Evolutionary conservation across 106 monocot species (phyloP).

Genomic region (Dendrobium chrysotoxum): DNA sequence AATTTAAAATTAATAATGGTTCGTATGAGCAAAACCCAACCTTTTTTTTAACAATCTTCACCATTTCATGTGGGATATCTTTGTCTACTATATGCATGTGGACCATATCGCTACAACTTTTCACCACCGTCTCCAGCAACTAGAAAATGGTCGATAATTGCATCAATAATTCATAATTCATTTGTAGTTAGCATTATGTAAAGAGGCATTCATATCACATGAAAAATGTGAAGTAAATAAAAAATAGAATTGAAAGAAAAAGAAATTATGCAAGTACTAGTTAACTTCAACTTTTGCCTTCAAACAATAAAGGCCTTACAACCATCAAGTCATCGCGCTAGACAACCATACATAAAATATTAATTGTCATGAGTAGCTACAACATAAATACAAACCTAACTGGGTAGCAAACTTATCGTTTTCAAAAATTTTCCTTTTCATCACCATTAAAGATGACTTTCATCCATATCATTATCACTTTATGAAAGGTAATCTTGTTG

Average conservation of each 20-base stretch:
- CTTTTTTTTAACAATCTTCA: slow-evolving; percentile 90
- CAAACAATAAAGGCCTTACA: background rate
- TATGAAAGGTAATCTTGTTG: background rate
- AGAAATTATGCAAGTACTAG: background rate
- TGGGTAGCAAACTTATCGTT: background rate
- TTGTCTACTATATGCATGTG: slow-evolving; percentile 81
- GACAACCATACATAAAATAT: background rate
- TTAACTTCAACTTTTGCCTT: background rate
- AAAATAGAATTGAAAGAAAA: too few species aligned
- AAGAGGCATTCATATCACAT: background rate
- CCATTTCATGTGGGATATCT: slow-evolving; percentile 68
- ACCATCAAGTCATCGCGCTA: background rate
- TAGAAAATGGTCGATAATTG: slow-evolving; percentile 22
- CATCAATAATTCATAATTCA: background rate
- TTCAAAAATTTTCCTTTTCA: background rate
- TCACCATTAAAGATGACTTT: background rate
- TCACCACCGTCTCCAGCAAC: slow-evolving; percentile 75
- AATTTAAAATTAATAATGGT: background rate
- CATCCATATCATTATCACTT: background rate
- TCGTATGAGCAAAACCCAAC: slow-evolving; percentile 17
- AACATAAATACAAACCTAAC: background rate
- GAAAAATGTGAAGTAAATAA: background rate
- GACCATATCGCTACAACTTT: slow-evolving; percentile 78
- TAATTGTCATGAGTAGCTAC: background rate
- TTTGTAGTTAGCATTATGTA: background rate